phyloP scores from a whole-genome alignment of 371 early-diverging fungal species.

The Rhizopus delemar region DNA sequence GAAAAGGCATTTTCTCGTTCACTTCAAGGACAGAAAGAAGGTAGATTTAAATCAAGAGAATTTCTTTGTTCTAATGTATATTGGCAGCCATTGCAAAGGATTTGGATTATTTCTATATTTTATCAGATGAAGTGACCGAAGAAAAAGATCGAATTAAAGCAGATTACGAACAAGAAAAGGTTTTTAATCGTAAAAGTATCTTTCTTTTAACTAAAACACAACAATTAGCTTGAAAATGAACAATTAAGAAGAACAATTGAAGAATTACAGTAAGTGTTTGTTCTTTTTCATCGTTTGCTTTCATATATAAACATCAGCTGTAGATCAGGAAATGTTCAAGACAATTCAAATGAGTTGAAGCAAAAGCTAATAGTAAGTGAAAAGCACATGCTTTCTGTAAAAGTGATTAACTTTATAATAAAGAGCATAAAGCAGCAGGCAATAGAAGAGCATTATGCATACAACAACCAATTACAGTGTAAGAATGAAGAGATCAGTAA shows the following conservation, averaged over 20 bases:
- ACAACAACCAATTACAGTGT: constrained; percentile 11
- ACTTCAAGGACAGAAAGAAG: constrained; percentile 51
- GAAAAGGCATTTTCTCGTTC: constrained; percentile 36
- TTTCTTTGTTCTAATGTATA: background rate
- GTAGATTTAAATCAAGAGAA: constrained; percentile 14
- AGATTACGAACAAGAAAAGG: constrained; percentile 11
- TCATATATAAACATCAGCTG: background rate
- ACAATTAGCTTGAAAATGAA: constrained; percentile 6
- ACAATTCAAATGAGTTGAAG: constrained; percentile 25
- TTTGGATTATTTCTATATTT: constrained; percentile 48
- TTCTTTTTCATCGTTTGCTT: background rate
- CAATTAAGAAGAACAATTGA: background rate
- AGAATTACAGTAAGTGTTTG: background rate
- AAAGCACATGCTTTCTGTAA: background rate
- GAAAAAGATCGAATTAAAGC: constrained; percentile 37
- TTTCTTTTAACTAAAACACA: background rate
- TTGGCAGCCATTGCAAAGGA: constrained; percentile 47
- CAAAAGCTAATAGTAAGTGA: constrained; percentile 16
- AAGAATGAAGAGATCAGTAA: constrained; percentile 26
- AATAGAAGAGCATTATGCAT: constrained; percentile 13
- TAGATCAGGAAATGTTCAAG: constrained; percentile 26
- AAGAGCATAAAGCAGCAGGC: constrained; percentile 7
- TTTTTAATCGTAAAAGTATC: background rate
- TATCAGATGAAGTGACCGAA: constrained; percentile 56
- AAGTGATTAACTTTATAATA: background rate